Base-by-base conservation (phyloP, 2,329 filamentous ascomycete genomes). In the Alternaria consortialis region DNA sequence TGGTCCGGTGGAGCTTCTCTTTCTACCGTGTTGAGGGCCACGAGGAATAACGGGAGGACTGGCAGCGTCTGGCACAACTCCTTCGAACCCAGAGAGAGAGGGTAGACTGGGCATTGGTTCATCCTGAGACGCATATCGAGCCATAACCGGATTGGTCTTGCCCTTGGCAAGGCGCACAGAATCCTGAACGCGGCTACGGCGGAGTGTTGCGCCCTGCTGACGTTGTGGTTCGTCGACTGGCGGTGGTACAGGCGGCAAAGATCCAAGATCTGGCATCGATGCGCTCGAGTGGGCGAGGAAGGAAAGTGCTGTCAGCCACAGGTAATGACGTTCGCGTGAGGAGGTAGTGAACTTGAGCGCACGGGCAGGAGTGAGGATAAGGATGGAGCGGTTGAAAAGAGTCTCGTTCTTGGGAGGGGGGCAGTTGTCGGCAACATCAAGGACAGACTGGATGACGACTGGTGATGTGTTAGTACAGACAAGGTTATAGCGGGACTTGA, bases 351-450 rank as follows among this genome's bases (percentile, higher is more conserved):
- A 98, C 76, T 99, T 99, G 58, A 99, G 85, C 1, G 95, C 95
- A 70, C 95, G 88, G 71, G 97, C 91, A 1, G 95, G 94, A 5
- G 95, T 99, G 51, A 99, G 80, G 67, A 99, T 97, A 48, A 99
- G 82, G 69, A 99, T 98, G 0, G 95, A 98, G 53, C 95, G 90
- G 79, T 96, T 93, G 82, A 97, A 98, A 9, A 93, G 82, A 23
- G 83, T 78, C 39, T 84, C 77, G 54, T 90, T 90, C 77, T 91
- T 95, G 1, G 94, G 94, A 39, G 92, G 78, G 7, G 92, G 88
- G 64, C 95, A 97, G 73, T 95, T 93, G 71, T 99, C 95, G 79
- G 96, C 96, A 66, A 99, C 95, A 73, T 99, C 95, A 31, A 99
- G 85, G 5, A 99, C 95, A 9, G 95, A 97, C 83, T 98, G 94